Percentiles rank a stretch among this genome's conserved stretches.
phyloP scores from a whole-genome alignment of 805 yeast species.

The Candida andamanensis region DNA sequence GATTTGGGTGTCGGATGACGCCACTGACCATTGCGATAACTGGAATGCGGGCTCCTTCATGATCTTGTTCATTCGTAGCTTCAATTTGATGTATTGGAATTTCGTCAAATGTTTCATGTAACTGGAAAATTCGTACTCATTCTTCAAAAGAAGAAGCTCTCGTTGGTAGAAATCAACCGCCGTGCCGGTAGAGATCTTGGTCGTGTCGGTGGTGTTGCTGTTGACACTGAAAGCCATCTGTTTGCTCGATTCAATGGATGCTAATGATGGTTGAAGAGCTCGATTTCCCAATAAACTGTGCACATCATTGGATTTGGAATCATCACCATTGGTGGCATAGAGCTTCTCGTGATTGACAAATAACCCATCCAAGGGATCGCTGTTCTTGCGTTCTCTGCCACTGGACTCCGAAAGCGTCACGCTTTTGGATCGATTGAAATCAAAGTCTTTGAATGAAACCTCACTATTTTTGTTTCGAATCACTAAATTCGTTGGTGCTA shows the following conservation, averaged over 20 bases:
- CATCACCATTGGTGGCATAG: conserved; percentile 13
- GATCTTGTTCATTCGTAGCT: conserved; percentile 9
- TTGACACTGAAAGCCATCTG: conserved; percentile 7
- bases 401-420: too few relatives aligned
- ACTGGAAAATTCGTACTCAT: conserved; percentile 57
- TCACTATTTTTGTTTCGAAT: conserved; percentile 2
- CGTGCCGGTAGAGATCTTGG: conserved; percentile 8
- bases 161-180: conserved; percentile 48
- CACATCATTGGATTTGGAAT: conserved; percentile 1
- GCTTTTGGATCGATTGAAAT: conserved; percentile 8
- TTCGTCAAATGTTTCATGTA: conserved; percentile 42
- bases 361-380: conserved; percentile 19
- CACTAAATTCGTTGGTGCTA: conserved; percentile 21
- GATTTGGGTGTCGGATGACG: too few relatives aligned
- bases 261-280: conserved; percentile 7
- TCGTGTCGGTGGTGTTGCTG: background rate
- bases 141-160: conserved; percentile 50
- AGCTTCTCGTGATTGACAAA: conserved; percentile 31
- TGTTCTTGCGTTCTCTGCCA: conserved; percentile 8
- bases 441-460: conserved; percentile 22
- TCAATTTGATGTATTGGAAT: conserved; percentile 11
- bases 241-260: conserved; percentile 9
- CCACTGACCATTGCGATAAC: too few relatives aligned
- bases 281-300: conserved; percentile 5
- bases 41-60: conserved; percentile 4